phyloP scores from a whole-genome alignment of 345 rosid genomes.

The Salix dunnii region DNA sequence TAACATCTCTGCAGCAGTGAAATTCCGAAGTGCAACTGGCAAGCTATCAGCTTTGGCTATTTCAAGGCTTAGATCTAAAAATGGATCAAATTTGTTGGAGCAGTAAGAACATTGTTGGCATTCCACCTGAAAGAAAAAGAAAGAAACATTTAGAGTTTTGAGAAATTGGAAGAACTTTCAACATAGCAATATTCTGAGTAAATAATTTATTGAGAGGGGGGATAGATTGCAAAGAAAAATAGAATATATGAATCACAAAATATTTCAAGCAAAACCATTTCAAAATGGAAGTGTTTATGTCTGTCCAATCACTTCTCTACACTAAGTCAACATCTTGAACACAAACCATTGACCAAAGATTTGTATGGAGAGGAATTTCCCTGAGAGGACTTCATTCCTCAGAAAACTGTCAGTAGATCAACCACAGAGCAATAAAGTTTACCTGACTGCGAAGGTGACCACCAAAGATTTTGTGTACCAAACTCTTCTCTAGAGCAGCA shows the following conservation, averaged over 20 bases:
- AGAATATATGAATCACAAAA: background rate
- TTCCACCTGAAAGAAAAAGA: slow-evolving; percentile 46
- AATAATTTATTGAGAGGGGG: background rate
- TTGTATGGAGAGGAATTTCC: background rate
- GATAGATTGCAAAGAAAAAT: background rate
- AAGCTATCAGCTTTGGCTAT: slow-evolving; percentile 76
- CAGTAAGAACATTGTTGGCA: slow-evolving; percentile 72
- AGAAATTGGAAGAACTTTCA: background rate
- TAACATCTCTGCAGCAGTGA: slow-evolving; percentile 68
- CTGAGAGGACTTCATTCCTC: background rate
- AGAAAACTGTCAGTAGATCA: background rate
- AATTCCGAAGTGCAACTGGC: slow-evolving; percentile 65
- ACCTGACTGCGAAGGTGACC: slow-evolving; percentile 95
- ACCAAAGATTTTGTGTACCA: slow-evolving; percentile 94
- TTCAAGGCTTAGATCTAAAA: slow-evolving; percentile 87
- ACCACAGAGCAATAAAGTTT: slow-evolving; percentile 3
- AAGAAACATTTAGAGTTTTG: background rate
- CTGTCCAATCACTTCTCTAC: background rate
- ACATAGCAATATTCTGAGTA: background rate
- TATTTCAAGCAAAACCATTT: background rate
- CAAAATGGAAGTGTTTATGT: background rate
- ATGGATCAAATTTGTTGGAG: slow-evolving; percentile 86
- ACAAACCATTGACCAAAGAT: background rate
- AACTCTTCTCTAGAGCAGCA: slow-evolving; percentile 83
- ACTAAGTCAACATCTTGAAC: background rate